phyloP scores from a whole-genome alignment of 1,284 basidiomycete species.

The Cutaneotrichosporon cavernicola region DNA sequence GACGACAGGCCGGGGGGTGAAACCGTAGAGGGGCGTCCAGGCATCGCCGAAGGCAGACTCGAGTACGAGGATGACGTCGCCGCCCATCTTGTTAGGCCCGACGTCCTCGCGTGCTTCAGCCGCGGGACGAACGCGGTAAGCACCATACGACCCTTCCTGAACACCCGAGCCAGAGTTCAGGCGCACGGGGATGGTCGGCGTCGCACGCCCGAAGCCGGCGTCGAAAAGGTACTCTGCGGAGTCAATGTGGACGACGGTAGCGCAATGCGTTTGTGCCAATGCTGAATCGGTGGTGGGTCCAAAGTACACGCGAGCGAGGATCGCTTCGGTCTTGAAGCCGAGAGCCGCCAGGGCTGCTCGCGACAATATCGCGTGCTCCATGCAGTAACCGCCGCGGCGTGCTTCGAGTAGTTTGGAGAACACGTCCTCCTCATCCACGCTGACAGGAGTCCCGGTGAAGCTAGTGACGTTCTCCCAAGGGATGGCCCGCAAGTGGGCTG shows the following conservation, averaged over 20 bases:
- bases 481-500: constrained; percentile 21
- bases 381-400: constrained; percentile 22
- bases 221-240: constrained; percentile 18
- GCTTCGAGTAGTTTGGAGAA: constrained; percentile 17
- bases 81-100: not conserved
- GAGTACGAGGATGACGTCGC: constrained; percentile 9
- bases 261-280: constrained; percentile 10
- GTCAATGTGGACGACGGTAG: constrained; percentile 14
- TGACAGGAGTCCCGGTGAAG: constrained; percentile 17
- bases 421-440: constrained; percentile 6
- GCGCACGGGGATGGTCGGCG: constrained; percentile 13
- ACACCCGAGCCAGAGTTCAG: not conserved
- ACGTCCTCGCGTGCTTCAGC: not conserved
- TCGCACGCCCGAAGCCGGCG: constrained; percentile 16
- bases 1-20: constrained; percentile 12
- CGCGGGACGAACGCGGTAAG: constrained; percentile 10
- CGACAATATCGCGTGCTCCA: constrained; percentile 21
- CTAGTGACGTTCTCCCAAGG: constrained; percentile 22
- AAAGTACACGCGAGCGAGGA: constrained; percentile 16
- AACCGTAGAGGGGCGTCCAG: constrained; percentile 18
- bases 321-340: constrained; percentile 10
- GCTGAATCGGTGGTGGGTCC: not conserved
- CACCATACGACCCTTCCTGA: constrained; percentile 12
- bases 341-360: constrained; percentile 14
- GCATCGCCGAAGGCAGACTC: constrained; percentile 11